A percentile compares a stretch with the other conserved stretches of the same genome.
Conservation (phyloP, 371 early-diverging fungal genomes). For the Lichtheimia corymbifera region DNA sequence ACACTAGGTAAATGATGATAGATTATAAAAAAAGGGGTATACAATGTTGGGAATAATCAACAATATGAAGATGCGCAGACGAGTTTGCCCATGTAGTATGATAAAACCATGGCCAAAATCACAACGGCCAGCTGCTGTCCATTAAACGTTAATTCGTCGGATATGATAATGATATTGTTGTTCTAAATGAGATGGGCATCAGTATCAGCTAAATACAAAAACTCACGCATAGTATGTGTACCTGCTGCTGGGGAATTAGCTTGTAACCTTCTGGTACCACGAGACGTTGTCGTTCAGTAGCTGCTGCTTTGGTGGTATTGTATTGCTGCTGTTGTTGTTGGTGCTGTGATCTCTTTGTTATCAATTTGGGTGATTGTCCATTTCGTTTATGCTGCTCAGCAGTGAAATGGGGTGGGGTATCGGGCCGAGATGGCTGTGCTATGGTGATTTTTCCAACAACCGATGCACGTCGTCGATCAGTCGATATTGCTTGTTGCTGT, state of each 20-base stretch:
- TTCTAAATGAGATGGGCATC: conserved; percentile 9
- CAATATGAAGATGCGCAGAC: conserved; percentile 21
- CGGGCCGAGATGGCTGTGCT: no score
- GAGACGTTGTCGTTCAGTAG: background rate
- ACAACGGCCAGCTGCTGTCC: conserved; percentile 46
- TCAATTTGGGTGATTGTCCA: no score
- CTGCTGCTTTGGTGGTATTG: no score
- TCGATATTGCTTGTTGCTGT: no score
- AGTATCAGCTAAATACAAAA: background rate
- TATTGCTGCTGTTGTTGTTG: no score
- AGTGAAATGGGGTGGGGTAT: no score
- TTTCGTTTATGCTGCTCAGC: no score
- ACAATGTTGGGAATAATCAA: background rate
- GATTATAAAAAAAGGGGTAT: no score
- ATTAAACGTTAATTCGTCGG: conserved; percentile 50
- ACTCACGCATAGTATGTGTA: conserved; percentile 7
- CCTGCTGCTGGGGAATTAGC: conserved; percentile 37
- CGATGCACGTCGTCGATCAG: no score
- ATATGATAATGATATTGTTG: conserved; percentile 41
- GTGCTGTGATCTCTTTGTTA: no score
- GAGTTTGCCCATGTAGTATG: conserved; percentile 52
- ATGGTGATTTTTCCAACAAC: no score
- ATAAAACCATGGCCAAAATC: conserved; percentile 47
- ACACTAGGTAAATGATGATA: no score
- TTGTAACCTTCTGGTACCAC: conserved; percentile 14